Base-by-base conservation (phyloP, 257 asterid species). In the Ajuga chamaepitys region DNA sequence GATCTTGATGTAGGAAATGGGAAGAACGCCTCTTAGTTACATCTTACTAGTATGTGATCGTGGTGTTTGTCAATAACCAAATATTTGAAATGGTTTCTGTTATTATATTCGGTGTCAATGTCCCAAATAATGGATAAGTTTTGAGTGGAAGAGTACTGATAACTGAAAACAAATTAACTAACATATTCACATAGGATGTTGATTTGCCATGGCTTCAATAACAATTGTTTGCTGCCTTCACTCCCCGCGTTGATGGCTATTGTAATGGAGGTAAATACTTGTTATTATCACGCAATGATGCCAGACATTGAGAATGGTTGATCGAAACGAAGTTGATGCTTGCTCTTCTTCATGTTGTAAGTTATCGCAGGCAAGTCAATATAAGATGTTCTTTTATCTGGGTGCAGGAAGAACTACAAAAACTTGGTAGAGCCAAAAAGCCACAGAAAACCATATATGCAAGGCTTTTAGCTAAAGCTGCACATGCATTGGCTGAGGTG, bases 401-500 rank as follows among this genome's bases (percentile, higher is more conserved):
- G 61, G 55, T 85, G 84, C 58, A 94, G 99, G 96, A 88, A 57
- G 97, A 90, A 73, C 78, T 90, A 48, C 71, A 70, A 35, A 86
- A 78, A 79, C 79, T 82, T 64, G 95, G 89, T 48, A 79, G 81
- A 88, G 87, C 81, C 64, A 84, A 70, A 78, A 90, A 73, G 71
- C 96, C 97, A 4, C 89, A 80, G 76, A 94, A 85, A 79, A 86
- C 97, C 42, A 75, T 69, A 28, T 88, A 86, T 62, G 95, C 91
- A 38, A 87, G 93, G 77, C 87, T 94, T 70, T 68, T 94, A 83
- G 78, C 93, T 20, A 90, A 85, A 82, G 99, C 97, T 71, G 84
- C 95, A 55, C 97, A 94, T 82, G 95, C 95, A 54, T 77, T 90
- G 73, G 96, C 97, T 66, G 97, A 90, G 96, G 97, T 90, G 72